Base-by-base conservation (phyloP, 2,329 filamentous ascomycete species). In the Penicillium sp. region DNA sequence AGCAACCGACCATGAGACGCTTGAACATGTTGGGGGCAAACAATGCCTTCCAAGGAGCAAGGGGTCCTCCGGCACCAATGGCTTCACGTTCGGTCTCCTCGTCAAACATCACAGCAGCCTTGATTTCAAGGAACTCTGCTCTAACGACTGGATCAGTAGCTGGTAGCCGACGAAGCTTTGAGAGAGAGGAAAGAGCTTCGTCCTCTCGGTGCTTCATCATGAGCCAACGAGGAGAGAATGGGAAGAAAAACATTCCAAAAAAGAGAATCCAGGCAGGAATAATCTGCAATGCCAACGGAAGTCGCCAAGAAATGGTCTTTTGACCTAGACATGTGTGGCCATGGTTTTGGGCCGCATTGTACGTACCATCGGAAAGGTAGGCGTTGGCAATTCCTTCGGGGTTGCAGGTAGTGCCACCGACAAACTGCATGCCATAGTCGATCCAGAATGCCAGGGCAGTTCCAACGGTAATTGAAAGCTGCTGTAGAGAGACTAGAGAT, bases 51-150 rank as follows among this genome's bases (percentile, higher is more conserved):
- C 61, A 65, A 4, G 63, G 61, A 21, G 61, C 61, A 6, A 60
- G 12, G 6, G 23, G 42, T 9, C 62, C 63, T 9, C 55, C 60
- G 9, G 21, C 3, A 7, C 54, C 55, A 27, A 65, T 42, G 13
- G 54, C 20, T 41, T 88, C 85, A 0, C 82, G 81, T 8, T 87
- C 78, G 1, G 83, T 84, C 27, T 84, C 82, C 72, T 91, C 89
- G 71, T 93, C 89, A 59, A 93, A 94, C 15, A 89, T 69, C 0
- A 84, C 86, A 68, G 91, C 87, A 0, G 89, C 88, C 68, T 90
- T 89, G 73, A 93, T 92, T 67, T 93, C 89, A n/a, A 91, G 80
- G 65, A 88, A 91, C 63, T 93, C 90, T 1, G 91, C 78, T 57
- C 87, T 81, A 30, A 92, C 82, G 0, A 90, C 79, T 50, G 89